These are phyloP conservation scores for Cyclanthera cordifolia DNA, from an alignment of 306 rosid genomes.

Conservation along the genomic window DNA sequence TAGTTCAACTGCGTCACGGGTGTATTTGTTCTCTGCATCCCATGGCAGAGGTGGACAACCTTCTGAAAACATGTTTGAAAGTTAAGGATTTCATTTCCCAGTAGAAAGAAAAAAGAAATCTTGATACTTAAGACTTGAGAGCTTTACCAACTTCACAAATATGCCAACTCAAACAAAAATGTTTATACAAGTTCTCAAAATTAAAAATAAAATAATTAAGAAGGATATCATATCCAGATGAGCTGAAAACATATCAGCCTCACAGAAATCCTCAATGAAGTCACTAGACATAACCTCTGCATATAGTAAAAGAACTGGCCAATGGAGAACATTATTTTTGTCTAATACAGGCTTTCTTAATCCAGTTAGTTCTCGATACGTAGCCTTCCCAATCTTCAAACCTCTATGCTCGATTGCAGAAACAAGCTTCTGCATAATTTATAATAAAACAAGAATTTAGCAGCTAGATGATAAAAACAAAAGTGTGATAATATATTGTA, in stretches of 20 bases:
- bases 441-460: constrained; percentile 17
- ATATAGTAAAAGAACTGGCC: constrained; percentile 92
- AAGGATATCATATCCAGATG: constrained; percentile 97
- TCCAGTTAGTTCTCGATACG: constrained; percentile 65
- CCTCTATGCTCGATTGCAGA: constrained; percentile 54
- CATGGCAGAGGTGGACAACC: constrained; percentile 52
- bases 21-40: constrained; percentile 67
- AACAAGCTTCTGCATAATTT: constrained; percentile 46
- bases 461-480: constrained; percentile 16
- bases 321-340: constrained; percentile 61
- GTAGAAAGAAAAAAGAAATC: constrained; percentile 14
- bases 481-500: background rate
- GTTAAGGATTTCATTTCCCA: constrained; percentile 34
- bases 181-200: background rate
- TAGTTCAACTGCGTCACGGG: constrained; percentile 51
- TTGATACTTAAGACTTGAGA: background rate
- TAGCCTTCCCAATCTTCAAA: constrained; percentile 62
- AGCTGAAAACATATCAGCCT: constrained; percentile 73
- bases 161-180: background rate
- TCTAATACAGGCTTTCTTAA: constrained; percentile 57
- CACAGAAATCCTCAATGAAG: constrained; percentile 88
- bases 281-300: constrained; percentile 96
- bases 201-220: background rate
- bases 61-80: constrained; percentile 68
- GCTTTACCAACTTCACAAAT: constrained; percentile 12